Conservation (phyloP, 768 basidiomycete genomes). For the Boletus rufocinnamomeus region DNA sequence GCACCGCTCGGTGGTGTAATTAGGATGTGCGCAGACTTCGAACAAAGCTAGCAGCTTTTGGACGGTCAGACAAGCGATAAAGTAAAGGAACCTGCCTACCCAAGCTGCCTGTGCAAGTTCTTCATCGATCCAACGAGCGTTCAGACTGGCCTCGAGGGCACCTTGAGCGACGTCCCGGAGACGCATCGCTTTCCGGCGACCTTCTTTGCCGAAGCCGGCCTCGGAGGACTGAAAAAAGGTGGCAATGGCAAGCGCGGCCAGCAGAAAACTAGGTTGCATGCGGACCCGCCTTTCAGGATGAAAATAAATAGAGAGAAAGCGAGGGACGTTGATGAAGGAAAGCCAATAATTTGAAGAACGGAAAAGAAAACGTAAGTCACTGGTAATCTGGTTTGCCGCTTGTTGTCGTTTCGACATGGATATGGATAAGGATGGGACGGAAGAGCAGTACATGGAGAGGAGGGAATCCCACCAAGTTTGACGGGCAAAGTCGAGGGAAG, state of each 20-base stretch:
- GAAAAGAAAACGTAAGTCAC: constrained; percentile 67
- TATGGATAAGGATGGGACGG: constrained; percentile 35
- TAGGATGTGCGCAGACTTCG: constrained; percentile 69
- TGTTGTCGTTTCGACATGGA: constrained; percentile 48
- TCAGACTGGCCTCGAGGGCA: constrained; percentile 69
- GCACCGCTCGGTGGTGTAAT: constrained; percentile 54
- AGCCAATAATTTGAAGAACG: constrained; percentile 69
- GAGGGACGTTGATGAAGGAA: constrained; percentile 71
- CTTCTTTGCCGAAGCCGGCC: constrained; percentile 48
- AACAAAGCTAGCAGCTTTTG: constrained; percentile 67
- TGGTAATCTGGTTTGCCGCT: constrained; percentile 46
- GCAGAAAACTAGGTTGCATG: constrained; percentile 69
- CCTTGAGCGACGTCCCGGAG: constrained; percentile 70
- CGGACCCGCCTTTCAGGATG: constrained; percentile 53
- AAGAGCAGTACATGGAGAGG: constrained; percentile 50
- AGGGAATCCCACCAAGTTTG: constrained; percentile 83
- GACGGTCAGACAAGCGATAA: constrained; percentile 11
- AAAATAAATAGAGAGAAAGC: constrained; percentile 60
- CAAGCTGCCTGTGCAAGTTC: constrained; percentile 75
- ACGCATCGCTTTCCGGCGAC: constrained; percentile 57
- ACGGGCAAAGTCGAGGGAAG: constrained; percentile 65
- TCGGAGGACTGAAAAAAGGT: constrained; percentile 73
- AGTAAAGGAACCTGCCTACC: constrained; percentile 44
- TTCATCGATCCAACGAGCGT: constrained; percentile 71
- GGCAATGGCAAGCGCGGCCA: constrained; percentile 64